These are phyloP conservation scores for Phlyctochytrium planicorne DNA, from an alignment of 192 early-diverging fungal species.

Conservation along the genomic window DNA sequence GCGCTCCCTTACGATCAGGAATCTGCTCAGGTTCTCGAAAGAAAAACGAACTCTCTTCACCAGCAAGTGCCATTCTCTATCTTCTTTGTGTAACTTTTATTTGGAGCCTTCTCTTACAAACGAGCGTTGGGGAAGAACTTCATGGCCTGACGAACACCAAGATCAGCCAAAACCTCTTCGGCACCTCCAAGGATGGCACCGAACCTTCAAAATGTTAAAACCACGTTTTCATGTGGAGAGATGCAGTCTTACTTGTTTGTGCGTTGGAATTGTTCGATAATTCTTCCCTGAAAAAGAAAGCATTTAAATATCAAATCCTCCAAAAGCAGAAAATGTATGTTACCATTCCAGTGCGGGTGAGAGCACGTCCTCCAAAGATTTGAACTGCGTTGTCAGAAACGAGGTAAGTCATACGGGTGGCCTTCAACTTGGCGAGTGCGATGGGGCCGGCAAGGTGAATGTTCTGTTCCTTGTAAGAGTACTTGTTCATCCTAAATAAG, in stretches of 20 bases:
- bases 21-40: no score
- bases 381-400: constrained; percentile 68
- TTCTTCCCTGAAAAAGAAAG: no score
- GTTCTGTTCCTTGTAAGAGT: constrained; percentile 64
- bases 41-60: no score
- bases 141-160: constrained; percentile 66
- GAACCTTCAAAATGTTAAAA: constrained; percentile 19
- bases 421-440: constrained; percentile 51
- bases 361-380: constrained; percentile 73
- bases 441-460: constrained; percentile 64
- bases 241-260: constrained; percentile 48
- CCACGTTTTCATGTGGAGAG: neutral
- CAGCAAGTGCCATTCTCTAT: no score
- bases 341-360: constrained; percentile 73
- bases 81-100: no score
- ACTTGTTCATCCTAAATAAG: constrained; percentile 69
- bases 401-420: constrained; percentile 56
- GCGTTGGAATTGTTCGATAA: constrained; percentile 63
- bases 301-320: no score
- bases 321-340: no score
- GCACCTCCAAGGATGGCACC: constrained; percentile 50
- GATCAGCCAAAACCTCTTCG: constrained; percentile 57
- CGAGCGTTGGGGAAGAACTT: constrained; percentile 58
- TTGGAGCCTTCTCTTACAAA: no score
- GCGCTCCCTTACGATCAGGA: no score